phyloP scores from a whole-genome alignment of 2,329 filamentous ascomycete genomes.

The Aureobasidium sp. region DNA sequence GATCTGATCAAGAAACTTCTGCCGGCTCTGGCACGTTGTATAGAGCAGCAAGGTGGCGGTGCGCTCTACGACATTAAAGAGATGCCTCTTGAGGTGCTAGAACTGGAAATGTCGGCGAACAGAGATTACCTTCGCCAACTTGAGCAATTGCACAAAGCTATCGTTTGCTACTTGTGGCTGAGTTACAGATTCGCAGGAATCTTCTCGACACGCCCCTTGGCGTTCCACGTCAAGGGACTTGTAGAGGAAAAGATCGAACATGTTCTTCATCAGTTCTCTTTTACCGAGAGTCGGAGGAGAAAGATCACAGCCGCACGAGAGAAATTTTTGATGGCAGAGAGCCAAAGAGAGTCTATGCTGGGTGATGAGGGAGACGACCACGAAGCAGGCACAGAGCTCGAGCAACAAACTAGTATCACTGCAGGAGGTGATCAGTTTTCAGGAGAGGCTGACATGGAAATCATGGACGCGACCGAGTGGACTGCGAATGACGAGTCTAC shows the following conservation, averaged over 20 bases:
- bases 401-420: constrained; percentile 18
- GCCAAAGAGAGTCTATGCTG: constrained; percentile 13
- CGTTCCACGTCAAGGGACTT: constrained; percentile 67
- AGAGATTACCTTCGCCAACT: constrained; percentile 56
- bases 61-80: constrained; percentile 61
- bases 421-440: constrained; percentile 22
- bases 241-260: constrained; percentile 68
- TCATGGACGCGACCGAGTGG: constrained; percentile 18
- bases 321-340: constrained; percentile 18
- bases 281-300: constrained; percentile 22
- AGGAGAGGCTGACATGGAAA: constrained; percentile 21
- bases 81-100: constrained; percentile 65
- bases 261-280: constrained; percentile 50
- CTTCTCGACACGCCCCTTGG: constrained; percentile 65
- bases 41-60: constrained; percentile 59
- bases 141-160: constrained; percentile 69
- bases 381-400: constrained; percentile 4
- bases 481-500: not conserved
- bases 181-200: constrained; percentile 79
- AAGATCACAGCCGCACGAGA: constrained; percentile 22
- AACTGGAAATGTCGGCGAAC: constrained; percentile 39
- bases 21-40: constrained; percentile 56
- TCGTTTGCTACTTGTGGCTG: constrained; percentile 88
- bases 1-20: constrained; percentile 42
- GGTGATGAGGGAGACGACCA: constrained; percentile 10